phyloP scores from a whole-genome alignment of 2,329 filamentous ascomycete genomes.

The Zopfia rhizophila region DNA sequence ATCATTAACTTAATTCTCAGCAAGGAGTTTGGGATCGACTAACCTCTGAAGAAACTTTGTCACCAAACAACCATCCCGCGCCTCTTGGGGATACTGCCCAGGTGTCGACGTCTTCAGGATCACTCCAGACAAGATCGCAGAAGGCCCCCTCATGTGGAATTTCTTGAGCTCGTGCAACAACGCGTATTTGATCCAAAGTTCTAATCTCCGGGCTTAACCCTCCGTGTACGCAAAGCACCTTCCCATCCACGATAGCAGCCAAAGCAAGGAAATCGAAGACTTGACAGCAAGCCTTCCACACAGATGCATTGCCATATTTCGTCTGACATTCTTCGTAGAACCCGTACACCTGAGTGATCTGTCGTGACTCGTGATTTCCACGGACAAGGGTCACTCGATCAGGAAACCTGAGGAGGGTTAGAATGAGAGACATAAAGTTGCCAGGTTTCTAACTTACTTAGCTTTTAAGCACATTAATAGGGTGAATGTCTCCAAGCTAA shows the following conservation, averaged over 20 bases:
- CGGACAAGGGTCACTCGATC: conserved; percentile 78
- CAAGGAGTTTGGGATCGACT: conserved; percentile 15
- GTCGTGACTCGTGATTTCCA: conserved; percentile 94
- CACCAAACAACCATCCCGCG: conserved; percentile 75
- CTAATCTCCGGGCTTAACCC: conserved; percentile 97
- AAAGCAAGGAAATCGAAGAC: conserved; percentile 98
- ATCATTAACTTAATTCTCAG: conserved; percentile 15
- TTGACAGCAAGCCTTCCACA: conserved; percentile 99
- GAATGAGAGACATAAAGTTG: not conserved
- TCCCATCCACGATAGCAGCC: conserved; percentile 97
- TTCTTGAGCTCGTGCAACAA: conserved; percentile 84
- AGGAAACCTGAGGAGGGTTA: conserved; percentile 65
- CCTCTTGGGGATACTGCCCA: conserved; percentile 76
- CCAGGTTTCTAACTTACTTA: conserved; percentile 61
- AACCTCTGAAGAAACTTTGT: conserved; percentile 76
- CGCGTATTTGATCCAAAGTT: conserved; percentile 88
- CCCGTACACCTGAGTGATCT: conserved; percentile 99
- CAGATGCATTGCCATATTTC: conserved; percentile 98
- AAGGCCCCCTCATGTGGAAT: conserved; percentile 98
- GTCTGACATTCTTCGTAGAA: conserved; percentile 99
- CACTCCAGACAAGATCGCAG: conserved; percentile 97
- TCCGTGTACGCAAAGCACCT: conserved; percentile 98
- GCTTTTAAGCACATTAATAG: conserved; percentile 77
- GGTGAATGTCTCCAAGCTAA: conserved; percentile 78
- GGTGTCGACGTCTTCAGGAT: conserved; percentile 75